Percentiles rank a stretch among this genome's conserved stretches.
phyloP scores from a whole-genome alignment of 1,284 basidiomycete genomes.

The Ganoderma meredithae region DNA sequence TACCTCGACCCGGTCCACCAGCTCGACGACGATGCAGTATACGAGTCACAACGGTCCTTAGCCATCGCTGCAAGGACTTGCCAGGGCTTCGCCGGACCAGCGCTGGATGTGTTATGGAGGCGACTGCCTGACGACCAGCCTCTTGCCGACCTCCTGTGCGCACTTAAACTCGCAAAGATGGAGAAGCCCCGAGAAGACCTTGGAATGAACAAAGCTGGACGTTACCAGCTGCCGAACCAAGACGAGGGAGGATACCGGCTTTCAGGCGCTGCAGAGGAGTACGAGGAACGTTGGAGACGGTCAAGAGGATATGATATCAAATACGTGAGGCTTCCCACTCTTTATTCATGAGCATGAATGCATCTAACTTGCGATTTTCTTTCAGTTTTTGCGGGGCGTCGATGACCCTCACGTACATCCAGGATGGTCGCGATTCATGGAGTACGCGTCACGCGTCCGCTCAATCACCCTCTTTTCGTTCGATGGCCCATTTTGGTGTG shows the following conservation, averaged over 20 bases:
- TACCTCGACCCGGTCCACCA: neutral
- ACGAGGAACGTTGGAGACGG: constrained; percentile 1
- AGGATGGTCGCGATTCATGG: neutral
- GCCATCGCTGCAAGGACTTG: neutral
- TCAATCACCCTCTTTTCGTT: constrained; percentile 1
- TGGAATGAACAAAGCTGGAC: neutral
- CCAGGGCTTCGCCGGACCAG: neutral
- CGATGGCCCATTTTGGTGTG: neutral
- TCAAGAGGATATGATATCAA: constrained; percentile 1
- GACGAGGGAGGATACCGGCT: neutral
- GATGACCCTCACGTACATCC: neutral
- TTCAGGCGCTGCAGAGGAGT: neutral
- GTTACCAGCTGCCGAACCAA: neutral
- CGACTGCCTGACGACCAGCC: constrained; percentile 3
- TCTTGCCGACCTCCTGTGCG: constrained; percentile 2
- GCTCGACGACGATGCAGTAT: neutral
- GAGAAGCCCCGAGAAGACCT: neutral
- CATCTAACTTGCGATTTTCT: neutral
- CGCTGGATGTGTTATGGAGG: neutral
- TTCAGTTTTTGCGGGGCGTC: neutral
- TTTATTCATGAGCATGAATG: too few species aligned
- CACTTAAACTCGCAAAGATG: neutral
- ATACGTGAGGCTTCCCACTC: neutral
- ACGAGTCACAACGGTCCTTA: neutral
- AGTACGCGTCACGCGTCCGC: neutral